Conservation (phyloP, 1,284 basidiomycete genomes). For the Inonotus obliquus region DNA sequence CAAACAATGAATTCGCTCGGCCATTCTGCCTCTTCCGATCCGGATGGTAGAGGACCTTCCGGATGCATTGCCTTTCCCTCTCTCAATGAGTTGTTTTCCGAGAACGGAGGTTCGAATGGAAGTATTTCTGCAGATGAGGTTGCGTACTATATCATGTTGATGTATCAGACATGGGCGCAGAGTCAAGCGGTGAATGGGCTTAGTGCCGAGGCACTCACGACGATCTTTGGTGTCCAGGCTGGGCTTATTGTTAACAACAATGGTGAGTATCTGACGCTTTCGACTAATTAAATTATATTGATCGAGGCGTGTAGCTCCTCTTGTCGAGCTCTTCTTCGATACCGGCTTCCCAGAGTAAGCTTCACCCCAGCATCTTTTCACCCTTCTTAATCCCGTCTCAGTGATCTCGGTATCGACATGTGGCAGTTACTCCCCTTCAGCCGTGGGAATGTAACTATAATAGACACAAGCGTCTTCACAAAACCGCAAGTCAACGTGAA, state of each 20-base stretch:
- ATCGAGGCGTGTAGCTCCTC: constrained; percentile 37
- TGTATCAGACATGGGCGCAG: constrained; percentile 35
- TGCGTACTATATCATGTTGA: constrained; percentile 31
- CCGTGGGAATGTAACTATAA: constrained; percentile 45
- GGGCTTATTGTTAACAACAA: constrained; percentile 41
- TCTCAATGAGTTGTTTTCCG: constrained; percentile 40
- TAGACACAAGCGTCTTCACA: constrained; percentile 37
- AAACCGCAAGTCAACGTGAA: constrained; percentile 43
- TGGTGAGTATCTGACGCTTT: constrained; percentile 26
- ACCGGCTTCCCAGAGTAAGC: constrained; percentile 21
- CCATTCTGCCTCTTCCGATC: constrained; percentile 30
- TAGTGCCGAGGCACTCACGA: constrained; percentile 35
- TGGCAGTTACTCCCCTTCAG: constrained; percentile 54
- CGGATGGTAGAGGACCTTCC: constrained; percentile 35
- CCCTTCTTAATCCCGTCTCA: constrained; percentile 21
- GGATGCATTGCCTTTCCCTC: constrained; percentile 44
- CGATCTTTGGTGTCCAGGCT: constrained; percentile 40
- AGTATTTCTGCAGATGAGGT: constrained; percentile 15
- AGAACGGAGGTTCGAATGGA: constrained; percentile 24
- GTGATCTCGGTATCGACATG: constrained; percentile 42
- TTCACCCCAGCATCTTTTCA: neutral
- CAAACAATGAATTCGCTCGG: constrained; percentile 42
- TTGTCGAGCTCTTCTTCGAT: constrained; percentile 34
- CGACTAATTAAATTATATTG: neutral
- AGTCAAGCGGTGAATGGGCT: constrained; percentile 36